These are phyloP conservation scores for Albifimbria verrucaria DNA, from an alignment of 2,329 filamentous ascomycete genomes.

Conservation along the genomic window DNA sequence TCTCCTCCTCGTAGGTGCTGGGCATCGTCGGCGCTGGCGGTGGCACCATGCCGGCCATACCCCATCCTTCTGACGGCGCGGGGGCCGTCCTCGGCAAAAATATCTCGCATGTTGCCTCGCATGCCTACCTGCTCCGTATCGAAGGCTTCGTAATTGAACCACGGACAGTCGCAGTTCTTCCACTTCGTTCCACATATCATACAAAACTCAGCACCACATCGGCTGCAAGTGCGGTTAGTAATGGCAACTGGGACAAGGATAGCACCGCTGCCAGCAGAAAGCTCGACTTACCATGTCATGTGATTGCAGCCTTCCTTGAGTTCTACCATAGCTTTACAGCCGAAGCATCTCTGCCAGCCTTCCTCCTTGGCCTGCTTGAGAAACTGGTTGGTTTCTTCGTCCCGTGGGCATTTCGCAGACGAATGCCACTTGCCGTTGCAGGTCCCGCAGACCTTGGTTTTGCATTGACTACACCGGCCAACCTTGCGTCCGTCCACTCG, in stretches of 20 bases:
- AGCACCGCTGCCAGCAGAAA: background rate
- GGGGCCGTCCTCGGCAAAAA: conserved; percentile 16
- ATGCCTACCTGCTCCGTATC: conserved; percentile 51
- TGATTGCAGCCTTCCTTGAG: conserved; percentile 82
- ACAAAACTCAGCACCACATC: conserved; percentile 81
- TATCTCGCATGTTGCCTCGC: conserved; percentile 18
- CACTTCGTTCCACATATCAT: conserved; percentile 80
- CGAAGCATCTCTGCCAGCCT: conserved; percentile 74
- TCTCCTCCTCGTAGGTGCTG: conserved; percentile 43
- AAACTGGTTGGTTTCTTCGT: conserved; percentile 63
- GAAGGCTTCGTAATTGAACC: conserved; percentile 63
- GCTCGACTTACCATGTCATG: conserved; percentile 69
- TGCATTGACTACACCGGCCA: conserved; percentile 69
- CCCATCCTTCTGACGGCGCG: conserved; percentile 26
- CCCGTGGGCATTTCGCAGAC: conserved; percentile 65
- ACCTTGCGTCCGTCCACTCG: conserved; percentile 57
- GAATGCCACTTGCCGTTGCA: conserved; percentile 76
- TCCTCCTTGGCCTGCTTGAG: conserved; percentile 62
- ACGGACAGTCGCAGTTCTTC: conserved; percentile 80
- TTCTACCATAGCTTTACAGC: conserved; percentile 72
- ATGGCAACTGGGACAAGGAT: background rate
- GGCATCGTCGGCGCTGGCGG: conserved; percentile 17
- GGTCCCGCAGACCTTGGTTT: conserved; percentile 67
- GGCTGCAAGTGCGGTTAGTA: conserved; percentile 39
- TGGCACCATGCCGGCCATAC: conserved; percentile 11